Conservation (phyloP, 2,329 filamentous ascomycete genomes). For the Paecilomyces sp. region DNA sequence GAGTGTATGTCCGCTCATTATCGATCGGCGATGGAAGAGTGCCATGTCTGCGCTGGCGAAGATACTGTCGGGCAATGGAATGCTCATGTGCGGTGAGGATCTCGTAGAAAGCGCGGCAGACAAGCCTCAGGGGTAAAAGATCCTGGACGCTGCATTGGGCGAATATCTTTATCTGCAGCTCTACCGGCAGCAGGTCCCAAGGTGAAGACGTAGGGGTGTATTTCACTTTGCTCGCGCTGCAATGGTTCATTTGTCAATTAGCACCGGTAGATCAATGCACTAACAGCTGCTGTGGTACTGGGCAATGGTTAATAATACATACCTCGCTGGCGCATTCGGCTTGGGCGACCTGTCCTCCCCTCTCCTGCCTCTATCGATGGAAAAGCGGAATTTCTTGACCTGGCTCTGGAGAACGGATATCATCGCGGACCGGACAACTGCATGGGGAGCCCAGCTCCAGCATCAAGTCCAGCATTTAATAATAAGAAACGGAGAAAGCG, state of each 20-base stretch:
- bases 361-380: constrained; percentile 22
- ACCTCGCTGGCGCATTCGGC: constrained; percentile 8
- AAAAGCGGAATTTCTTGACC: constrained; percentile 25
- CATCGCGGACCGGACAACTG: constrained; percentile 22
- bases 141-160: constrained; percentile 31
- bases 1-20: constrained; percentile 28
- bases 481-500: background rate
- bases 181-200: constrained; percentile 34
- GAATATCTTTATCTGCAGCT: constrained; percentile 36
- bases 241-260: background rate
- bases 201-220: constrained; percentile 21
- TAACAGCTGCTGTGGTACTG: background rate
- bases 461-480: background rate
- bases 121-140: constrained; percentile 28
- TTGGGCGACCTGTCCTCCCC: constrained; percentile 17
- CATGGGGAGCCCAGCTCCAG: constrained; percentile 20
- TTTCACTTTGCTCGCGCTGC: constrained; percentile 16
- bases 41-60: constrained; percentile 34
- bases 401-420: constrained; percentile 25
- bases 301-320: background rate
- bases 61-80: constrained; percentile 34
- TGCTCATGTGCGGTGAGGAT: constrained; percentile 32
- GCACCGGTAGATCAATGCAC: constrained; percentile 6
- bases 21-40: constrained; percentile 34
- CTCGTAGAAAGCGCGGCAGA: constrained; percentile 30